phyloP scores from a whole-genome alignment of 805 yeast species.

The Wickerhamiella azymoides region DNA sequence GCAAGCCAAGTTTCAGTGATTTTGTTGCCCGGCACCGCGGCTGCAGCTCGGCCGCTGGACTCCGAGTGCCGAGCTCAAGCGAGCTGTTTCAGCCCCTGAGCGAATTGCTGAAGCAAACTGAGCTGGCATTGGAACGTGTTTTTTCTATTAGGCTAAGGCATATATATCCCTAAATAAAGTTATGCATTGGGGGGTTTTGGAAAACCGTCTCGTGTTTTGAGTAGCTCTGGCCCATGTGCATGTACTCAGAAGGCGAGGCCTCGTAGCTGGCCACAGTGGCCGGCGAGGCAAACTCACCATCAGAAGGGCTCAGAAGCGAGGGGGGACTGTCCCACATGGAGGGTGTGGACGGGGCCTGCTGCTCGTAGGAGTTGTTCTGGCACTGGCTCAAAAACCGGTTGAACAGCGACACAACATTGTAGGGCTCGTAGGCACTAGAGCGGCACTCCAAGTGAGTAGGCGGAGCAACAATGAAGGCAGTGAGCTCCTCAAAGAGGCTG shows the following conservation, averaged over 20 bases:
- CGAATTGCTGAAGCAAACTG: too few relatives aligned
- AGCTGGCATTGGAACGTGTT: not conserved
- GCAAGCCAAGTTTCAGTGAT: too few relatives aligned
- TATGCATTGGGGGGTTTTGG: slow-evolving; percentile 3
- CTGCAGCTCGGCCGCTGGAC: too few relatives aligned
- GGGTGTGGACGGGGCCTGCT: not conserved
- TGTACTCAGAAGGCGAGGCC: not conserved
- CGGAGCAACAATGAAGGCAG: slow-evolving; percentile 15
- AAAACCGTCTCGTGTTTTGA: not conserved
- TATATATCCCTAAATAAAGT: not conserved
- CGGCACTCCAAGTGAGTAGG: slow-evolving; percentile 11
- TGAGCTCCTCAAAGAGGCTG: slow-evolving; percentile 20
- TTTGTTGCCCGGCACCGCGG: too few relatives aligned
- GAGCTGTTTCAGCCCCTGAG: too few relatives aligned
- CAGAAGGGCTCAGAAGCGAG: not conserved
- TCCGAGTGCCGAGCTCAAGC: too few relatives aligned
- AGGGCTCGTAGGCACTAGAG: not conserved
- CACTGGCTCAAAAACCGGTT: slow-evolving; percentile 3
- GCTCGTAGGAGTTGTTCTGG: not conserved
- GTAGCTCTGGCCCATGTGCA: not conserved
- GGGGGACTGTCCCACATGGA: not conserved
- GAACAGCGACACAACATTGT: slow-evolving; percentile 4
- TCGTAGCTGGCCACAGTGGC: slow-evolving; percentile 5
- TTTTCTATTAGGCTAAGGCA: not conserved
- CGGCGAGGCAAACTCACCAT: slow-evolving; percentile 2